These are phyloP conservation scores for Alternaria longipes DNA, from an alignment of 2,329 filamentous ascomycete species.

Conservation along the genomic window DNA sequence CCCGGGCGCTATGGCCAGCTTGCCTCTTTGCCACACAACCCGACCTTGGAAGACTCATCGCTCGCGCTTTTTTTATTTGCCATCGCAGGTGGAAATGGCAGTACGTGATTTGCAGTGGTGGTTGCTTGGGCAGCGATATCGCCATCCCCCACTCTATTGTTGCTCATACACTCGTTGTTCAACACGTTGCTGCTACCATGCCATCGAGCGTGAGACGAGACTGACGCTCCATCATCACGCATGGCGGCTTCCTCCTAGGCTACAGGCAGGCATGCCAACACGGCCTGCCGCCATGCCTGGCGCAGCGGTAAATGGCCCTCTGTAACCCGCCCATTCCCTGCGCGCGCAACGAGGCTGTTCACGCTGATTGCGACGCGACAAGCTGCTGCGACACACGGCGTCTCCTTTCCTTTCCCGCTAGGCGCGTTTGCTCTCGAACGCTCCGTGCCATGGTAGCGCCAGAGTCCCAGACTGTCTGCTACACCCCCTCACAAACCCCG, in stretches of 20 bases:
- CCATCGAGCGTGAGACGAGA: conserved; percentile 17
- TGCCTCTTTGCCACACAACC: conserved; percentile 34
- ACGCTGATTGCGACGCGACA: conserved; percentile 22
- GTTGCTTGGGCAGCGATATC: conserved; percentile 3
- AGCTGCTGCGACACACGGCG: conserved; percentile 36
- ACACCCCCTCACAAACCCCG: conserved; percentile 15
- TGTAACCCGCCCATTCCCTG: conserved; percentile 5
- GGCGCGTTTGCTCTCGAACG: conserved; percentile 19
- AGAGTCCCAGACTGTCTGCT: conserved; percentile 18
- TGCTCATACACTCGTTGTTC: not conserved
- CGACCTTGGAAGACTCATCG: conserved; percentile 30
- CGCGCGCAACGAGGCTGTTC: conserved; percentile 19
- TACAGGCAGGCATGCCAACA: conserved; percentile 27
- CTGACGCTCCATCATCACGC: conserved; percentile 28
- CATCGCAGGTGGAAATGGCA: not conserved
- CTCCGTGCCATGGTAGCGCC: conserved; percentile 24
- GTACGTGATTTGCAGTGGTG: conserved; percentile 9
- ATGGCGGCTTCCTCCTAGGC: conserved; percentile 17
- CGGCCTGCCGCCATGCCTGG: conserved; percentile 30
- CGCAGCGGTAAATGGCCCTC: conserved; percentile 20
- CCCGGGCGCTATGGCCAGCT: conserved; percentile 30
- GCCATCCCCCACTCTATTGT: not conserved
- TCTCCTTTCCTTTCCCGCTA: conserved; percentile 26
- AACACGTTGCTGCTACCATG: not conserved
- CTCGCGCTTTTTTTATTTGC: conserved; percentile 8